These are phyloP conservation scores for Colletotrichum siamense DNA, from an alignment of 2,329 filamentous ascomycete genomes.

Conservation along the genomic window DNA sequence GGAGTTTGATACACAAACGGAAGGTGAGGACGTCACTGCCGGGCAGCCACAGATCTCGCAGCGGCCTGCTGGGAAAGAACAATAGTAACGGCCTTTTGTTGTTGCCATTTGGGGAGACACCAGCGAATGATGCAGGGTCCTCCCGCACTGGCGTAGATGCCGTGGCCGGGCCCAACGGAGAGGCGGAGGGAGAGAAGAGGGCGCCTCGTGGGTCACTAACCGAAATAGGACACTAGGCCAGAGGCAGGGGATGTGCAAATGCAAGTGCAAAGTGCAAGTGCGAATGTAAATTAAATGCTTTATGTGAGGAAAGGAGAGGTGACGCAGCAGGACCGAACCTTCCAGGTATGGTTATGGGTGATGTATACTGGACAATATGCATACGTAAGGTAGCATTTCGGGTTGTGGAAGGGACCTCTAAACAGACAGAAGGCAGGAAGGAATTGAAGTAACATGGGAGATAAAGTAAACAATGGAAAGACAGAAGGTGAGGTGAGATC, in stretches of 20 bases:
- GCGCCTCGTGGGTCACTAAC: not conserved
- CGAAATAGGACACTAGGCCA: not conserved
- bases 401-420: not conserved
- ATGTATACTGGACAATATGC: not conserved
- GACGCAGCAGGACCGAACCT: not conserved
- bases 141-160: not conserved
- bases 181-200: not conserved
- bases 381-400: not conserved
- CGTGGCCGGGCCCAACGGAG: not conserved
- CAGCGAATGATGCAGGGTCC: constrained; percentile 1
- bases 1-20: not conserved
- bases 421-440: not conserved
- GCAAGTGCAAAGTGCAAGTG: not conserved
- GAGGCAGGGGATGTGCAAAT: not conserved
- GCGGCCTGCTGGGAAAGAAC: not conserved
- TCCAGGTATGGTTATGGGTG: not conserved
- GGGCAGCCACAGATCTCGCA: not conserved
- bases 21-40: not conserved
- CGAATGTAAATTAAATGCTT: not conserved
- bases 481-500: not conserved
- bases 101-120: not conserved
- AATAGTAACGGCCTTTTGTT: not conserved
- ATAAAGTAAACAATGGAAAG: not conserved
- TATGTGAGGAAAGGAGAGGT: not conserved
- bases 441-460: not conserved